Evolutionary conservation across 2,329 filamentous ascomycete species (phyloP).

Genomic region (Fonsecaea pedrosoi): DNA sequence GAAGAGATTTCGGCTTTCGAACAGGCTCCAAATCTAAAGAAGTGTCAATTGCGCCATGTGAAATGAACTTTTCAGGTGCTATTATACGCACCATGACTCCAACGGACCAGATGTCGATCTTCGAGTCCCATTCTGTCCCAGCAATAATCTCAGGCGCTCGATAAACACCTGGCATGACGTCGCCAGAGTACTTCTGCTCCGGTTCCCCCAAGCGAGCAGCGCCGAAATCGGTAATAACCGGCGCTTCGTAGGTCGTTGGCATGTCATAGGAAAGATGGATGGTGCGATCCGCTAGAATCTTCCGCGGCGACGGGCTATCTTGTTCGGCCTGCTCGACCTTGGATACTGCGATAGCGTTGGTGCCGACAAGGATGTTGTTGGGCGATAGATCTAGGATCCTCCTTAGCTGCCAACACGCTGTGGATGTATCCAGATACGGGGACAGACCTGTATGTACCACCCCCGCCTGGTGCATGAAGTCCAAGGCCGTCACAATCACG

Average conservation of each 20-base stretch:
- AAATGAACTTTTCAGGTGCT: not conserved
- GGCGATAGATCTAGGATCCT: conserved; percentile 43
- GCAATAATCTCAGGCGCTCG: conserved; percentile 44
- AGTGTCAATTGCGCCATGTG: not conserved
- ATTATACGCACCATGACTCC: conserved; percentile 41
- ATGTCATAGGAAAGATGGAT: conserved; percentile 41
- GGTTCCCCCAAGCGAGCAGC: conserved; percentile 37
- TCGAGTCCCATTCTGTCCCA: conserved; percentile 43
- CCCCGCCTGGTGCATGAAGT: conserved; percentile 44
- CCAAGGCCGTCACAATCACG: conserved; percentile 39
- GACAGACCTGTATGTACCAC: conserved; percentile 41
- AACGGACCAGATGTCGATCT: conserved; percentile 45
- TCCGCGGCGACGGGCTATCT: conserved; percentile 38
- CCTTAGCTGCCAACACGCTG: not conserved
- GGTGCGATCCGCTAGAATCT: conserved; percentile 41
- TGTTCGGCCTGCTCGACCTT: conserved; percentile 27
- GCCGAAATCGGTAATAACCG: conserved; percentile 44
- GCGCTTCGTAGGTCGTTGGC: conserved; percentile 28
- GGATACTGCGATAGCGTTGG: conserved; percentile 16
- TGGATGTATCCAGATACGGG: not conserved
- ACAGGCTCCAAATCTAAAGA: conserved; percentile 33
- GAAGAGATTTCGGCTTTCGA: conserved; percentile 33
- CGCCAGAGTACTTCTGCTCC: conserved; percentile 36
- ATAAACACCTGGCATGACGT: conserved; percentile 43
- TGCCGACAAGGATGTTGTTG: conserved; percentile 44